phyloP scores from a whole-genome alignment of 2,329 filamentous ascomycete genomes.

The Saccharata proteae region DNA sequence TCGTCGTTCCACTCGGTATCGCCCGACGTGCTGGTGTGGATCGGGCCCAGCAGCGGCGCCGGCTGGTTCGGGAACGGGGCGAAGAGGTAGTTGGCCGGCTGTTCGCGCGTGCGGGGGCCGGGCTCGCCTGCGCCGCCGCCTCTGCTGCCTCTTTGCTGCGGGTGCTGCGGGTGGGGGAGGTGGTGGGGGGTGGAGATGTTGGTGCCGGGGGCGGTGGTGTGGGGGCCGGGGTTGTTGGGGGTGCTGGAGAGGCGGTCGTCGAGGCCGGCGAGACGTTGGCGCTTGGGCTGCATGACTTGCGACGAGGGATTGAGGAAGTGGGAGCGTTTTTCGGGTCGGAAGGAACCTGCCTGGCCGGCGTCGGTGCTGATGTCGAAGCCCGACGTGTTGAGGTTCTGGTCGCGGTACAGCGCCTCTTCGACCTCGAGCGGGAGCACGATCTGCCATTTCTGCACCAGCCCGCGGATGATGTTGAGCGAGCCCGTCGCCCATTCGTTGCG shows the following conservation, averaged over 20 bases:
- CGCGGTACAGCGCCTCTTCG: constrained; percentile 13
- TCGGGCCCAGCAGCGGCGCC: constrained; percentile 12
- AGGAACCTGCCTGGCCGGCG: background rate
- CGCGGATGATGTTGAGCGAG: constrained; percentile 11
- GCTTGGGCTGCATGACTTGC: constrained; percentile 1
- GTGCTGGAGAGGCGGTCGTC: background rate
- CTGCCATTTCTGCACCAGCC: constrained; percentile 13
- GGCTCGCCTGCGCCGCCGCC: no score
- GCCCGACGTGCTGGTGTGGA: constrained; percentile 11
- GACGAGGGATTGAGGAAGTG: constrained; percentile 5
- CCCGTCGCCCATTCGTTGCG: constrained; percentile 11
- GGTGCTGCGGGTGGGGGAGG: constrained; percentile 5
- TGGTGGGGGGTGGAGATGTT: background rate
- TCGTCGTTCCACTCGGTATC: constrained; percentile 10
- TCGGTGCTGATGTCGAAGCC: constrained; percentile 6
- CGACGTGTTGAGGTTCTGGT: constrained; percentile 10
- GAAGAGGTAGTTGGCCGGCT: constrained; percentile 12
- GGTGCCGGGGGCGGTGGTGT: no score
- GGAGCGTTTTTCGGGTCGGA: constrained; percentile 8
- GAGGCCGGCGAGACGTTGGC: background rate
- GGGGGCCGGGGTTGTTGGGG: background rate
- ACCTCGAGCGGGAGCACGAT: constrained; percentile 14
- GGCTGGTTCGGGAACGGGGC: constrained; percentile 14
- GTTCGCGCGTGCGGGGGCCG: constrained; percentile 5
- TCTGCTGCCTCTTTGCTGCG: no score